phyloP scores from a whole-genome alignment of 2,329 filamentous ascomycete genomes.

The Simplicillium aogashimaense region DNA sequence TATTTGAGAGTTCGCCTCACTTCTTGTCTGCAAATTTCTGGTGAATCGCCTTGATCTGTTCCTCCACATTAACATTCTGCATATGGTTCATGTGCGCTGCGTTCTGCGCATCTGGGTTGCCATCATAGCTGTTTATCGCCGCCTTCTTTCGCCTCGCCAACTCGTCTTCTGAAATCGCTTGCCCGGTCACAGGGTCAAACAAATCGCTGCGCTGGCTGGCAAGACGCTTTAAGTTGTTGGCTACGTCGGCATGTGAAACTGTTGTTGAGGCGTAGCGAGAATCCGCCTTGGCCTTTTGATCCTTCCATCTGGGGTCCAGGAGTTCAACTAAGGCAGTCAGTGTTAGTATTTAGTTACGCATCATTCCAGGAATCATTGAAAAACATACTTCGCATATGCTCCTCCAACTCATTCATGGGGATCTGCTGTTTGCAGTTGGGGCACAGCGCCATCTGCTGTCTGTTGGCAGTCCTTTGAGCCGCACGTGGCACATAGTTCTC shows the following conservation, averaged over 20 bases:
- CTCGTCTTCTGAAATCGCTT: conserved; percentile 63
- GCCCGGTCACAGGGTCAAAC: conserved; percentile 65
- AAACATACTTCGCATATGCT: conserved; percentile 75
- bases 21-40: conserved; percentile 38
- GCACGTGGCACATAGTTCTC: conserved; percentile 87
- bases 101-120: conserved; percentile 49
- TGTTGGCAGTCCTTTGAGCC: conserved; percentile 59
- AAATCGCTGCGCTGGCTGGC: conserved; percentile 81
- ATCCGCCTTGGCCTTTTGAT: conserved; percentile 84
- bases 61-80: conserved; percentile 68
- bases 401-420: conserved; percentile 75
- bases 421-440: conserved; percentile 91
- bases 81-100: conserved; percentile 45
- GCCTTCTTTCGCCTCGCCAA: conserved; percentile 66
- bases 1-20: conserved; percentile 15
- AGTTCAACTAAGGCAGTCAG: conserved; percentile 57
- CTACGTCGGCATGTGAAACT: conserved; percentile 75
- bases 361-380: background rate
- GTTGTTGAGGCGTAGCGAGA: conserved; percentile 79
- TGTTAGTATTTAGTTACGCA: conserved; percentile 20
- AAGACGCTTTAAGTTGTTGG: conserved; percentile 90
- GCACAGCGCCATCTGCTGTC: conserved; percentile 64
- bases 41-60: conserved; percentile 64
- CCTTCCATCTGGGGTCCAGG: conserved; percentile 89
- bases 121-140: conserved; percentile 55